These are phyloP conservation scores for Senecio squalidus DNA, from an alignment of 140 eudicot species.

Conservation along the genomic window DNA sequence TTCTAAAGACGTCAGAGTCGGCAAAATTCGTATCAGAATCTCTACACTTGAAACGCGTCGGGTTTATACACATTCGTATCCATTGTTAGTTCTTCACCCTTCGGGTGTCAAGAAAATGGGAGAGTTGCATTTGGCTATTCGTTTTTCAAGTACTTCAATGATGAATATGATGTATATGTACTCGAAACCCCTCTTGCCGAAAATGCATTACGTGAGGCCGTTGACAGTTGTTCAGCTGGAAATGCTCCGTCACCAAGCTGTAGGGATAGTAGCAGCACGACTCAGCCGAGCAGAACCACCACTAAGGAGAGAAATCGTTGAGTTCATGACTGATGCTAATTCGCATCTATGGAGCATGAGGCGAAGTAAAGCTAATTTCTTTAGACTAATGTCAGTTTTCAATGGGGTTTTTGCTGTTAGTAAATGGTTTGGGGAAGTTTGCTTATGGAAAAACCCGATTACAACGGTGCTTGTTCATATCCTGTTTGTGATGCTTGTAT, in stretches of 20 bases:
- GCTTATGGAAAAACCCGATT: constrained; percentile 74
- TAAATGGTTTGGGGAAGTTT: constrained; percentile 81
- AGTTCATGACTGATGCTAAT: constrained; percentile 84
- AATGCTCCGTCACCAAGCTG: constrained; percentile 68
- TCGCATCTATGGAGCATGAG: constrained; percentile 98
- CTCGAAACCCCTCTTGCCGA: constrained; percentile 70
- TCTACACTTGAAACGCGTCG: constrained; percentile 89
- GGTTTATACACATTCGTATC: constrained; percentile 79
- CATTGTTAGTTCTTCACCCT: constrained; percentile 73
- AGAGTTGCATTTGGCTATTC: constrained; percentile 75
- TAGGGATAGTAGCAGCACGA: constrained; percentile 68
- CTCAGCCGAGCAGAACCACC: constrained; percentile 91
- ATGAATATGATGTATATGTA: constrained; percentile 62
- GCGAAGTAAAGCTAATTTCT: constrained; percentile 86
- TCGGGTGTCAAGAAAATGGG: constrained; percentile 94
- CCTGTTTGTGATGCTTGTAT: constrained; percentile 72
- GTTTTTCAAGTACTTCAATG: constrained; percentile 66
- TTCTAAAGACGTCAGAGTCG: constrained; percentile 46
- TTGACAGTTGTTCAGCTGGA: constrained; percentile 57
- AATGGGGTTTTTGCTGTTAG: constrained; percentile 48
- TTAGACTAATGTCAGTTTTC: constrained; percentile 64
- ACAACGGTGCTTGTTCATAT: constrained; percentile 76
- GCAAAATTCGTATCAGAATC: constrained; percentile 75
- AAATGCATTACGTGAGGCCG: constrained; percentile 83
- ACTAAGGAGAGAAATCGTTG: constrained; percentile 63